Base-by-base conservation (phyloP, 495 filamentous ascomycete species). In the Halenospora varia region DNA sequence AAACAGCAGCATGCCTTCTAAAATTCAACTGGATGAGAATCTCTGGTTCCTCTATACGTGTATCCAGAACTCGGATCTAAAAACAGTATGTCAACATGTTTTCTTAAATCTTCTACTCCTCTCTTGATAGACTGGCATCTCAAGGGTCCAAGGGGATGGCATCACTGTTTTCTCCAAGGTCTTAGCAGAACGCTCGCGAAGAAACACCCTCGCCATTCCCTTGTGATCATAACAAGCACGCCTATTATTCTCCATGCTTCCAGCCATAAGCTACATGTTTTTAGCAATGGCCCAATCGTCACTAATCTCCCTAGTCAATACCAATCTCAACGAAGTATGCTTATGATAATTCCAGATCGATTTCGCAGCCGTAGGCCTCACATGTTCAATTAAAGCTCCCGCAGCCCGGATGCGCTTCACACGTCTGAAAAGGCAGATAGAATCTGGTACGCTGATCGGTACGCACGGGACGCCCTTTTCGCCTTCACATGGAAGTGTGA, bases 21-120 rank as follows among this genome's bases (percentile, higher is more conserved):
- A 66, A 46, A 62, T 66, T 9, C 62, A 66, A 53, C 57, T 65
- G 10, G 68, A 73, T 47, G 63, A 66, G 25, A 69, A 62, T 48
- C 51, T 71, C 24, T 62, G 64, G 56, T 74, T 77, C 53, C 67
- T 77, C 9, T 77, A 71, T 53, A 61, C 68, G 25, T 74, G 71
- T 41, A 51, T 75, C 22, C 60, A 69, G 41, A 68, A 68, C 35
- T 65, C 68, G n/a, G 70, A 71, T 24, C 46, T 57, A 42, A 68
- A 58, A 29, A 59, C 60, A 4, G 73, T 73, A 69, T 41, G 70
- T 55, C 18, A 23, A 20, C n/a, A n/a, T n/a, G 42, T 18, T 42
- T 9, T 13, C 46, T 40, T 40, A 18, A 35, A 2, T 18, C 10
- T 24, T 19, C 22, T 26, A 24, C 40, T 3, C 22, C 17, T 39